Percentiles rank a stretch among this genome's conserved stretches.
Evolutionary conservation across 306 rosid genomes (phyloP).

Genomic region (Malus fusca): DNA sequence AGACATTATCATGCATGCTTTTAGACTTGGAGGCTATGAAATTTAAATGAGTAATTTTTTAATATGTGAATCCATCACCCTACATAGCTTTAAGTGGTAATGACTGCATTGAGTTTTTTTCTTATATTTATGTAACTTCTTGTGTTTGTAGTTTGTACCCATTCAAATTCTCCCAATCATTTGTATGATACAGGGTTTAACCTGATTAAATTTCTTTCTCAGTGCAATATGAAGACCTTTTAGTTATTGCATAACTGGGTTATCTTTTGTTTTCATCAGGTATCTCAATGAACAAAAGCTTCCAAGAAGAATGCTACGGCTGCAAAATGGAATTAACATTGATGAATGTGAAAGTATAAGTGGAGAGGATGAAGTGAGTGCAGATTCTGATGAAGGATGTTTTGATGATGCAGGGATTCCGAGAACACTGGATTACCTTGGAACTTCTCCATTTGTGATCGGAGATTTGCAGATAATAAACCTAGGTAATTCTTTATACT

Average conservation of each 20-base stretch:
- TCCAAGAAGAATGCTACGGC: constrained; percentile 72
- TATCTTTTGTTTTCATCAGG: constrained; percentile 41
- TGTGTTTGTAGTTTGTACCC: background rate
- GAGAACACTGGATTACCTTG: constrained; percentile 26
- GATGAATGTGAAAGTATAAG: constrained; percentile 50
- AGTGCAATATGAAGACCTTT: background rate
- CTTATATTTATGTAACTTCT: background rate
- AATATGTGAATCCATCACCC: background rate
- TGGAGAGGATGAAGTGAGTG: constrained; percentile 62
- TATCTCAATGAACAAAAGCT: constrained; percentile 81
- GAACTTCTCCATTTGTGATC: constrained; percentile 53
- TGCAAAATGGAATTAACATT: constrained; percentile 58
- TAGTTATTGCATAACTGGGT: constrained; percentile 1
- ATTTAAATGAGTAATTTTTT: background rate
- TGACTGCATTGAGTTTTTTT: background rate
- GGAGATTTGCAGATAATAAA: constrained; percentile 73
- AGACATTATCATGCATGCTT: background rate
- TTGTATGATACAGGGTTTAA: background rate
- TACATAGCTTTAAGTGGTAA: background rate
- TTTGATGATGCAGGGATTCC: constrained; percentile 36
- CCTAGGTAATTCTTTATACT: constrained; percentile 50
- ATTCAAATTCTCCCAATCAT: background rate
- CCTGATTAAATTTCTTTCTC: background rate
- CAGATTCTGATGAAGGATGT: constrained; percentile 73
- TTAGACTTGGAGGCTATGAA: background rate